phyloP scores from a whole-genome alignment of 768 basidiomycete genomes.

The Gloeophyllum trabeum region DNA sequence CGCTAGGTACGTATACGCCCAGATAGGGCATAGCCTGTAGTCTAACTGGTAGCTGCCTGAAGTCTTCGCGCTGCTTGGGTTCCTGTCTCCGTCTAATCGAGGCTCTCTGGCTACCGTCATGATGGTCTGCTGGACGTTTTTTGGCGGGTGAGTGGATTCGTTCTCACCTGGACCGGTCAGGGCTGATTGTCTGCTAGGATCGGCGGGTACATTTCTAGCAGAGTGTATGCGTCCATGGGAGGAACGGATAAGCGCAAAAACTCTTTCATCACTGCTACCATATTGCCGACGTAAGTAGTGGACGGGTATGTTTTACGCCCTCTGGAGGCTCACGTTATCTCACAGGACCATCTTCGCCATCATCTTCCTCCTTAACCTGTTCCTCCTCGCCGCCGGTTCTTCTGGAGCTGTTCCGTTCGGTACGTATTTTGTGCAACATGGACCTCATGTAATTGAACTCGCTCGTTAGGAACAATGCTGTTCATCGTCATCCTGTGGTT shows the following conservation, averaged over 20 bases:
- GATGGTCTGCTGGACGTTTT: constrained; percentile 91
- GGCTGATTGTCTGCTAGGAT: constrained; percentile 40
- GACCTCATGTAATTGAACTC: neutral
- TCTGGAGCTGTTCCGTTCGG: constrained; percentile 97
- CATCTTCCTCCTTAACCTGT: constrained; percentile 86
- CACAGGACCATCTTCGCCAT: constrained; percentile 68
- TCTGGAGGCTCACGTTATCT: neutral
- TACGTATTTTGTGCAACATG: constrained; percentile 18
- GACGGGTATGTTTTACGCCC: neutral
- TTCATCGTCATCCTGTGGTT: constrained; percentile 85
- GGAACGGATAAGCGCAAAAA: constrained; percentile 73
- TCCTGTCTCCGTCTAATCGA: constrained; percentile 91
- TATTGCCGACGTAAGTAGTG: constrained; percentile 67
- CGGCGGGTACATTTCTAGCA: constrained; percentile 80
- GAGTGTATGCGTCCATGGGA: constrained; percentile 71
- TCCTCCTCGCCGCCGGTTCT: constrained; percentile 74
- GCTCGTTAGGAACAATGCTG: constrained; percentile 60
- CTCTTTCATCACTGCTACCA: constrained; percentile 78
- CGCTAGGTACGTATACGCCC: constrained; percentile 42
- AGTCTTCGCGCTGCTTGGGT: constrained; percentile 90
- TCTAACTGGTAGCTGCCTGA: neutral
- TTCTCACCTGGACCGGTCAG: neutral
- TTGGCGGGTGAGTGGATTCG: constrained; percentile 52
- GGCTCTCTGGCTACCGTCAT: constrained; percentile 91
- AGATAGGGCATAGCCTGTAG: neutral